Conservation (phyloP, 1,284 basidiomycete genomes). For the Kwoniella shivajii region DNA sequence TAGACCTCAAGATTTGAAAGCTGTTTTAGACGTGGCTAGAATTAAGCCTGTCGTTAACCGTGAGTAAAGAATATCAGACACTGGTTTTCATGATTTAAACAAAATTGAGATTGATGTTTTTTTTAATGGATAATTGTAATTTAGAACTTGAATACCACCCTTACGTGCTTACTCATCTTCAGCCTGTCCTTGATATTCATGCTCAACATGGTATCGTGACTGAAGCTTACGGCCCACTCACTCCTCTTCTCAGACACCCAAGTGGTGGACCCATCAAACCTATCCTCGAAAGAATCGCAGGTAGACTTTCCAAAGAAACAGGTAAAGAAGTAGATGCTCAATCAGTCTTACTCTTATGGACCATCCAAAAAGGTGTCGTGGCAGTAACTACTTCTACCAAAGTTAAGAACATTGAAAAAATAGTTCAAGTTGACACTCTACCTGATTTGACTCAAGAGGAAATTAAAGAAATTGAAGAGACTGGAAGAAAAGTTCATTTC, state of each 20-base stretch:
- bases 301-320: constrained; percentile 34
- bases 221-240: constrained; percentile 63
- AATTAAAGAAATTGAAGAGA: constrained; percentile 63
- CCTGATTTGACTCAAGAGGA: constrained; percentile 65
- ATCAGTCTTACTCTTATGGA: constrained; percentile 66
- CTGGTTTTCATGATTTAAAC: too few species aligned
- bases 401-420: constrained; percentile 65
- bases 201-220: constrained; percentile 65
- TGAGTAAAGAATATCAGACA: constrained; percentile 20
- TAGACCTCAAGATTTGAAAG: constrained; percentile 45
- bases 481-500: constrained; percentile 66
- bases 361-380: constrained; percentile 60
- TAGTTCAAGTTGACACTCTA: constrained; percentile 60
- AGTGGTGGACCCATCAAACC: constrained; percentile 62
- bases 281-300: constrained; percentile 58
- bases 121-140: neutral
- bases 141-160: constrained; percentile 73
- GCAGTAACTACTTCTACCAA: constrained; percentile 73
- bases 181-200: constrained; percentile 62
- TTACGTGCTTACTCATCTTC: constrained; percentile 66
- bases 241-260: constrained; percentile 62
- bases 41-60: constrained; percentile 73
- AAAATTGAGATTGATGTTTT: too few species aligned
- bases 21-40: constrained; percentile 54
- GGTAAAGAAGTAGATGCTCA: constrained; percentile 60